These are phyloP conservation scores for Corchorus olitorius DNA, from an alignment of 345 rosid species.

Conservation along the genomic window DNA sequence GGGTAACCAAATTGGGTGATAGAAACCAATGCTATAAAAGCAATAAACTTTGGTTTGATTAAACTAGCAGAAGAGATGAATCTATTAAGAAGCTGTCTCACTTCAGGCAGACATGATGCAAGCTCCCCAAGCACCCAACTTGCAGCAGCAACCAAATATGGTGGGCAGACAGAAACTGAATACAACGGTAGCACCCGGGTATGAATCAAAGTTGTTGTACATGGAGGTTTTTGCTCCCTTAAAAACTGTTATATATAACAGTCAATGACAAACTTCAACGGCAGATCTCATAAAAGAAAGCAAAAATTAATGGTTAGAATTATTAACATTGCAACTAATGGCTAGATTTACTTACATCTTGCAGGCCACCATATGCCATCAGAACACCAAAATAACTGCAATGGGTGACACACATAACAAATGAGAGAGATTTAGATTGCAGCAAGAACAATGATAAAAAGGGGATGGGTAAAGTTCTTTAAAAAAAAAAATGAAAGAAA, in stretches of 20 bases:
- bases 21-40: conserved; percentile 7
- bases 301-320: background rate
- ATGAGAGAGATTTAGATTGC: conserved; percentile 25
- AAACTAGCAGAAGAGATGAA: conserved; percentile 14
- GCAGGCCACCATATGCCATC: conserved; percentile 85
- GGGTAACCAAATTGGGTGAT: background rate
- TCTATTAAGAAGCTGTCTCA: conserved; percentile 31
- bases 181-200: conserved; percentile 68
- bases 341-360: conserved; percentile 67
- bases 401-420: conserved; percentile 25
- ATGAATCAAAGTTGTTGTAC: conserved; percentile 49
- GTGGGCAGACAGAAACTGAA: conserved; percentile 46
- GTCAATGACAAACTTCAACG: background rate
- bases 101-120: conserved; percentile 74
- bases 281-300: background rate
- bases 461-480: background rate
- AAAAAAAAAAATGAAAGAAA: too few species aligned
- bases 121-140: conserved; percentile 91
- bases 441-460: conserved; percentile 8
- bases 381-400: conserved; percentile 86
- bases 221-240: conserved; percentile 62
- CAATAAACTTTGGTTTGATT: conserved; percentile 9
- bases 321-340: conserved; percentile 18
- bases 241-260: conserved; percentile 51
- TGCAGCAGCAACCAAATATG: conserved; percentile 79